Base-by-base conservation (phyloP, 352 stramenopile species). In the Phytophthora kernoviae region DNA sequence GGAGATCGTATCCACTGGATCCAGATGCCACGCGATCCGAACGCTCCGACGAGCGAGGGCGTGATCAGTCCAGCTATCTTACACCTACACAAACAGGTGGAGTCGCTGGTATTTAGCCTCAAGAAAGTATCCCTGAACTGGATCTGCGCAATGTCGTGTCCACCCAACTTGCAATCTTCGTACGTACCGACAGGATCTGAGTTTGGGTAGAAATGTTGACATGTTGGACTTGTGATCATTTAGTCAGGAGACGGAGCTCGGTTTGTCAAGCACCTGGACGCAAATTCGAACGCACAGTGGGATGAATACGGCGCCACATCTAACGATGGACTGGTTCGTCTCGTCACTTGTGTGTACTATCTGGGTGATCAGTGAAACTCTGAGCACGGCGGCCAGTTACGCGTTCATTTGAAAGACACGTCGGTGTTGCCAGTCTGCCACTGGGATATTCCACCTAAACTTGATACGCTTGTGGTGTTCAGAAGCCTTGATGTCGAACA, bases 401-500 rank as follows among this genome's bases (percentile, higher is more conserved):
- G 89, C 6, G 61, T 96, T 30, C 88, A 90, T 54, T 57, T 84
- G 11, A 72, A 75, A 42, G 49, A 46, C 2, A 57, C 46, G 0
- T 24, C 30, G 41, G 33, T 57, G 5, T 58, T 68, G 45, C 49
- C 59, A 32, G 27, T 37, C 21, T 54, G 24, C 30, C 53, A 69
- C 6, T 91, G 73, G 65, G 94, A 98, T 67, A 55, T 98, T 8
- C 49, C 77, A 24, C 94, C 94, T 2, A 66, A 76, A 53, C 70
- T 94, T 8, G 91, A 98, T 70, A 88, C 90, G 27, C 68, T 98
- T 6, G 61, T 98, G 2, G 58, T 98, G 21, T 98, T 99, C 68
- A 84, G 90, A 39, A 97, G 89, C 20, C 79, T 93, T 41, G 62
- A 96, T 42, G 81, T 98, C 8, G 87, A 98, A 36, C 94, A 98